A percentile compares a stretch with the other conserved stretches of the same genome.
These are phyloP conservation scores for Penicillium freii DNA, from an alignment of 2,329 filamentous ascomycete species.

Conservation along the genomic window DNA sequence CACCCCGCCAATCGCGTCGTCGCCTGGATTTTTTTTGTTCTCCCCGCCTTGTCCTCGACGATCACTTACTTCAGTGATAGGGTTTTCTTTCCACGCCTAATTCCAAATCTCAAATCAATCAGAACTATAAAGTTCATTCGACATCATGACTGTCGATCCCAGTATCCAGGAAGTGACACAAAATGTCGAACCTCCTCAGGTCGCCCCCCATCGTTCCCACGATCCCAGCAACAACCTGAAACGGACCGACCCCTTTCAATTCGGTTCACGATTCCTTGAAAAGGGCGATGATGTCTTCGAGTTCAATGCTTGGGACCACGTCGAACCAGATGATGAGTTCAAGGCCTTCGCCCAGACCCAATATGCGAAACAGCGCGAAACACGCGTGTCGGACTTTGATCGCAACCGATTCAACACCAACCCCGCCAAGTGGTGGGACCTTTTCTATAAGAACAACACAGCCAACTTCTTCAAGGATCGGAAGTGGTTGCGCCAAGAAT, in stretches of 20 bases:
- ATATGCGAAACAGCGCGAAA: constrained; percentile 76
- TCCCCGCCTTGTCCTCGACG: constrained; percentile 5
- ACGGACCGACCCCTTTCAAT: constrained; percentile 88
- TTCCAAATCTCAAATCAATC: not conserved
- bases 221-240: constrained; percentile 72
- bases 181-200: constrained; percentile 46
- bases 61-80: constrained; percentile 6
- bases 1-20: constrained; percentile 6
- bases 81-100: not conserved
- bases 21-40: constrained; percentile 13
- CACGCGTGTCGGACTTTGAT: constrained; percentile 90
- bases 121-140: not conserved
- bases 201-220: constrained; percentile 67
- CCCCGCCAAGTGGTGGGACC: constrained; percentile 95
- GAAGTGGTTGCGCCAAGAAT: constrained; percentile 96
- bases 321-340: constrained; percentile 87
- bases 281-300: constrained; percentile 88
- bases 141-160: constrained; percentile 15
- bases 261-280: constrained; percentile 82
- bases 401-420: constrained; percentile 83
- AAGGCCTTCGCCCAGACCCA: constrained; percentile 81
- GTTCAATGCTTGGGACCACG: constrained; percentile 99
- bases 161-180: constrained; percentile 30
- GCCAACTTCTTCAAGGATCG: constrained; percentile 98
- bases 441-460: constrained; percentile 97